Evolutionary conservation across 2,329 filamentous ascomycete genomes (phyloP), one percentile per base, ranked within the genome.

Genomic region (Kalmusia sp.): DNA sequence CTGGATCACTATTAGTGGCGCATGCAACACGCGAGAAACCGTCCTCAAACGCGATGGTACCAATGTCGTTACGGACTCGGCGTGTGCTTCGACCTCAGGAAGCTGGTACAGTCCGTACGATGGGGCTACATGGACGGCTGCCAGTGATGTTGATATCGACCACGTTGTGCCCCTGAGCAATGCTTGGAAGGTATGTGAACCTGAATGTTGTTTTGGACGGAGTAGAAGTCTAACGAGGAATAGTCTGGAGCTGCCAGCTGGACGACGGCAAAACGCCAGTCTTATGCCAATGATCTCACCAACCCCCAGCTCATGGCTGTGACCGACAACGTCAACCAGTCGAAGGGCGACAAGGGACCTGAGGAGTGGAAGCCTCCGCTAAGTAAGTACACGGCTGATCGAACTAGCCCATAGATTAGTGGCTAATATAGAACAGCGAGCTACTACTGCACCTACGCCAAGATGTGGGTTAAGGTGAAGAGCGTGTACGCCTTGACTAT

Each of bases 91-190:
- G 0, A 87, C 81, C 0, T 85, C 83, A 3, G 91, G 91, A 4
- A 80, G 77, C 0, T 95, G 91, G 91, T 74, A 71, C 34, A 87
- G 84, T 30, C 88, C 89, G 0, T 95, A 90, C 69, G 91, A 93
- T 65, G 90, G 89, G 14, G 87, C 77, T 0, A 85, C 80, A 1
- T 92, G 88, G 87, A 88, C 84, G 0, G 77, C 79, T 0, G 84
- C 89, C 1, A 83, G 80, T 15, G 88, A 93, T 62, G 72, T 95
- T 1, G 90, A 93, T 62, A 93, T 95, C 54, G 91, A 95, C 71
- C 91, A 95, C 71, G 81, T 95, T 76, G 89, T 96, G 2, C 90
- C 91, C 1, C 72, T 96, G 55, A 87, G 88, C 69, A 91, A 93
- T 67, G 90, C 90, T 4, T 93, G 90, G 90, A 86, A 89, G 56